Percentiles rank a stretch among this genome's conserved stretches.
Evolutionary conservation across 2,329 filamentous ascomycete genomes (phyloP).

Genomic region (Cytospora schulzeri): DNA sequence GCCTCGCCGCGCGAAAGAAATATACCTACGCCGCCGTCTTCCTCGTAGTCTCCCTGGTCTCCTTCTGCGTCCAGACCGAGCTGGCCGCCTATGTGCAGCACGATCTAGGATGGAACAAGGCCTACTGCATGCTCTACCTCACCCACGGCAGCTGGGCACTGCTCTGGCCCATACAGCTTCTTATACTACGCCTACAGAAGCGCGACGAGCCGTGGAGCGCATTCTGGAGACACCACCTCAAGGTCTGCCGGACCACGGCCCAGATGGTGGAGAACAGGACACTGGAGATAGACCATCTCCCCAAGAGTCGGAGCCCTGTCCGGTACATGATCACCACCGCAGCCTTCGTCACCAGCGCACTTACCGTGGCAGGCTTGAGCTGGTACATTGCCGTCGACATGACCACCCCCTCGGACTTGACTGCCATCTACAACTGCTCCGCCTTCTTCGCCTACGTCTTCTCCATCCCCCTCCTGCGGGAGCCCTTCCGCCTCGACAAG

Average conservation of each 20-base stretch:
- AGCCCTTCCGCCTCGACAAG: conserved; percentile 83
- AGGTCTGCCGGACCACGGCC: conserved; percentile 54
- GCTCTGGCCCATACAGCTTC: conserved; percentile 83
- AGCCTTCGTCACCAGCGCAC: conserved; percentile 76
- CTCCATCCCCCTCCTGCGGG: conserved; percentile 84
- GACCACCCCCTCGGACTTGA: conserved; percentile 91
- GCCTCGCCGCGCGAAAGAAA: conserved; percentile 71
- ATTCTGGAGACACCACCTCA: conserved; percentile 74
- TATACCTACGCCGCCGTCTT: conserved; percentile 89
- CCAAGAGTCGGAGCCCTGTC: conserved; percentile 44
- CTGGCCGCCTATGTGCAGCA: conserved; percentile 94
- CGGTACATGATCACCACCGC: conserved; percentile 80
- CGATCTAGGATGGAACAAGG: conserved; percentile 91
- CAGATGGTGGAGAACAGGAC: conserved; percentile 86
- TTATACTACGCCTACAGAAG: conserved; percentile 78
- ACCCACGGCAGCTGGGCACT: conserved; percentile 94
- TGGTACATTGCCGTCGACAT: conserved; percentile 96
- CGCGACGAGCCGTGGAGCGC: conserved; percentile 75
- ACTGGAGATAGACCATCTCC: conserved; percentile 61
- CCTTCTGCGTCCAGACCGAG: conserved; percentile 94
- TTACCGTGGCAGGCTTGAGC: conserved; percentile 87
- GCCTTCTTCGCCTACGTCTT: conserved; percentile 99
- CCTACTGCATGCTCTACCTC: conserved; percentile 99
- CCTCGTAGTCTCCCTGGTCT: conserved; percentile 77
- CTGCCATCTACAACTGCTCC: conserved; percentile 98